Conservation (phyloP, 768 basidiomycete species). For the Roridomyces roridus region DNA sequence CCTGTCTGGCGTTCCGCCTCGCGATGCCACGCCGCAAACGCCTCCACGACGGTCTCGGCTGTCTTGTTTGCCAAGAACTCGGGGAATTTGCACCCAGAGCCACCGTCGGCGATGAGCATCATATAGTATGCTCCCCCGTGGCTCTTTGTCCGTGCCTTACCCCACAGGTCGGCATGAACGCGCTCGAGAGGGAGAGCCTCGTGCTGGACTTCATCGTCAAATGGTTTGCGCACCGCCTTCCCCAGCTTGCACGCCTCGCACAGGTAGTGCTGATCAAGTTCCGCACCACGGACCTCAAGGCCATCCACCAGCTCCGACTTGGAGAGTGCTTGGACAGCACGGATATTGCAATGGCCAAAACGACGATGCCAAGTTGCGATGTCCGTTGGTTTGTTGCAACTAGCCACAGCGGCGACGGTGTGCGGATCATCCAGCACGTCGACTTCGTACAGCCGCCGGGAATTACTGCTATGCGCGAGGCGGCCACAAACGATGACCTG, state of each 20-base stretch:
- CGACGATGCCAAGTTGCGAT: constrained; percentile 34
- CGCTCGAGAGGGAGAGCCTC: constrained; percentile 25
- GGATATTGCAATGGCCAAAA: constrained; percentile 27
- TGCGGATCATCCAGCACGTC: neutral
- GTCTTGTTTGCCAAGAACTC: constrained; percentile 10
- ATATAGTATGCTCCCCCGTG: constrained; percentile 27
- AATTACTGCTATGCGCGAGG: neutral
- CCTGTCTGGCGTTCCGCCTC: constrained; percentile 25
- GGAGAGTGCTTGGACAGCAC: constrained; percentile 18
- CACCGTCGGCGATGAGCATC: constrained; percentile 30
- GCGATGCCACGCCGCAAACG: constrained; percentile 13
- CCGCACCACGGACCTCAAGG: constrained; percentile 17
- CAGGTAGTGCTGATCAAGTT: neutral
- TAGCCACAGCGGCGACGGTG: neutral
- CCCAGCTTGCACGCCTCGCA: constrained; percentile 38
- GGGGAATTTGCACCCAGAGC: constrained; percentile 1
- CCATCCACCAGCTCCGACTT: constrained; percentile 27
- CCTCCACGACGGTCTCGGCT: constrained; percentile 25
- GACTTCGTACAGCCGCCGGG: neutral
- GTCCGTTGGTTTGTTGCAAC: constrained; percentile 20
- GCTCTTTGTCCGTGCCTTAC: constrained; percentile 23
- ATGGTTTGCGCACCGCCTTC: constrained; percentile 30
- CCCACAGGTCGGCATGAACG: constrained; percentile 34
- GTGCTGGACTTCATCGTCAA: constrained; percentile 22
- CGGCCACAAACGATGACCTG: neutral